phyloP scores from a whole-genome alignment of 768 basidiomycete genomes.

The Dacryopinax spathularia region DNA sequence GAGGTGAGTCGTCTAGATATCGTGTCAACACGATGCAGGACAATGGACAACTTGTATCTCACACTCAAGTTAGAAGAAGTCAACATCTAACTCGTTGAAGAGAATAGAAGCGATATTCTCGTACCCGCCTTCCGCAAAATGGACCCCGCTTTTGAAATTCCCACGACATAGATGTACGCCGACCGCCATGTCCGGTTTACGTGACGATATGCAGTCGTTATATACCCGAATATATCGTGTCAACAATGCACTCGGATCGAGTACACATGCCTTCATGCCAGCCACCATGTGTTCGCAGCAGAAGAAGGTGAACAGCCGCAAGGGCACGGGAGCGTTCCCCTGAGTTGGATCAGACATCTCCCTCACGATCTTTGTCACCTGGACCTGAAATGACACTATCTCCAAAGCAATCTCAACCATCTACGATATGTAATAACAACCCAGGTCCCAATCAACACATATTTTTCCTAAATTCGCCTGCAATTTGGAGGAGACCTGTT shows the following conservation, averaged over 20 bases:
- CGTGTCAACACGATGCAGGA: not conserved
- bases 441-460: no score
- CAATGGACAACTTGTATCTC: not conserved
- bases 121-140: constrained; percentile 14
- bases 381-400: no score
- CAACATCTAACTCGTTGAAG: constrained; percentile 11
- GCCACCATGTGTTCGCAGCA: constrained; percentile 20
- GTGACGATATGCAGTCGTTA: constrained; percentile 18
- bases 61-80: not conserved
- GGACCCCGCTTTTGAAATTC: not conserved
- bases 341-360: no score
- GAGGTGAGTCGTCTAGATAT: not conserved
- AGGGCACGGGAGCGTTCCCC: no score
- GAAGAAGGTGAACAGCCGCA: constrained; percentile 16
- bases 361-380: no score
- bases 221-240: constrained; percentile 20
- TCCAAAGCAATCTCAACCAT: no score
- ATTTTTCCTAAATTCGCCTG: no score
- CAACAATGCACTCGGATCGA: constrained; percentile 17
- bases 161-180: not conserved
- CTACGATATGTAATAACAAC: no score
- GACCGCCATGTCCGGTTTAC: not conserved
- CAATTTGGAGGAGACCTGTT: no score
- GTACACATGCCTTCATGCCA: constrained; percentile 17
- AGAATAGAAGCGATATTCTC: constrained; percentile 19